phyloP scores from a whole-genome alignment of 2,329 filamentous ascomycete species.

The Colletotrichum falcatum region DNA sequence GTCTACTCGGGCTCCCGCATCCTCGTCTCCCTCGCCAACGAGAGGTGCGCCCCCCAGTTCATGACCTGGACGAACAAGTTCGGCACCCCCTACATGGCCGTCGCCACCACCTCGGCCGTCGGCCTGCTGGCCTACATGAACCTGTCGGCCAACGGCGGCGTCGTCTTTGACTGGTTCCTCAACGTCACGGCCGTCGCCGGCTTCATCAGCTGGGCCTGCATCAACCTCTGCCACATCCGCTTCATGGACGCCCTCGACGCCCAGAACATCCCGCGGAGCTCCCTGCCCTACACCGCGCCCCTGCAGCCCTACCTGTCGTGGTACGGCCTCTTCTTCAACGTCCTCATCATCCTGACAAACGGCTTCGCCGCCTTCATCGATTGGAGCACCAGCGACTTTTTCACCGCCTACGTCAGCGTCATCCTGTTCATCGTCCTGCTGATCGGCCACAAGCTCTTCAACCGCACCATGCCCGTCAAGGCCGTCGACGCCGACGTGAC shows the following conservation, averaged over 20 bases:
- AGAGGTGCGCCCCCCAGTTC: conserved; percentile 71
- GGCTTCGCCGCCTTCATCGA: conserved; percentile 76
- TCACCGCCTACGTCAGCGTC: conserved; percentile 73
- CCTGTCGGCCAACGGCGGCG: conserved; percentile 66
- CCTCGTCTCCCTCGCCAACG: conserved; percentile 73
- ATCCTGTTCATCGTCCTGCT: conserved; percentile 72
- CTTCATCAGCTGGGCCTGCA: conserved; percentile 78
- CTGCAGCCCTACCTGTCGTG: conserved; percentile 73
- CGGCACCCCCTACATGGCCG: conserved; percentile 73
- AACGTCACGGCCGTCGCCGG: conserved; percentile 77
- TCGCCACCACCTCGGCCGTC: conserved; percentile 67
- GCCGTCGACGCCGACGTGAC: conserved; percentile 52
- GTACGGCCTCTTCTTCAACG: conserved; percentile 74
- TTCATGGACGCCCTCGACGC: conserved; percentile 71
- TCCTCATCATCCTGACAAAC: conserved; percentile 74
- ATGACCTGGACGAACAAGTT: conserved; percentile 69
- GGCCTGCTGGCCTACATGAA: conserved; percentile 77
- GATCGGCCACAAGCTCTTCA: conserved; percentile 68
- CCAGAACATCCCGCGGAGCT: conserved; percentile 67
- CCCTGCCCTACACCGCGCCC: conserved; percentile 71
- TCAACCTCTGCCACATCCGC: conserved; percentile 72
- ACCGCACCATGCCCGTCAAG: conserved; percentile 54
- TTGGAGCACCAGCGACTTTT: conserved; percentile 72
- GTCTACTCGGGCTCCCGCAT: conserved; percentile 79
- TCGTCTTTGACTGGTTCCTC: conserved; percentile 79